Percentiles rank a stretch among this genome's conserved stretches.
Conservation (phyloP, 495 filamentous ascomycete species). For the Penicillium odoratum region DNA sequence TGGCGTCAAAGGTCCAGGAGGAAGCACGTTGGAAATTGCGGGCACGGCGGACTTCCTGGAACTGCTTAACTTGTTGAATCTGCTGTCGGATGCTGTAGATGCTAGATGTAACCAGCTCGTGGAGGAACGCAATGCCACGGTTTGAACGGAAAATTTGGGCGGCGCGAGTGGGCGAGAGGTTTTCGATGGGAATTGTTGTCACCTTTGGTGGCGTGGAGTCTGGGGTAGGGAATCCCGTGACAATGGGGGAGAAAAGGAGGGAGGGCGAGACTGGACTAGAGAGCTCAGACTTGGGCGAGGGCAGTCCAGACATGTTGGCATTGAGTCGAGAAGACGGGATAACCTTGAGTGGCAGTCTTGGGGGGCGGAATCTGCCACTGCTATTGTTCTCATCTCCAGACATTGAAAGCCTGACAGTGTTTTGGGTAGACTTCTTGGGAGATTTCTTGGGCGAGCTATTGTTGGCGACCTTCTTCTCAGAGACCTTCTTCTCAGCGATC, state of each 20-base stretch:
- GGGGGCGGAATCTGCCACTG: conserved; percentile 14
- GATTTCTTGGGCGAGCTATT: no score
- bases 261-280: background rate
- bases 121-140: conserved; percentile 24
- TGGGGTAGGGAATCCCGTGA: background rate
- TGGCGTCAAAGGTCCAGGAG: conserved; percentile 42
- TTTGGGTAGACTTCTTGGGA: no score
- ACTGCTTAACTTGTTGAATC: conserved; percentile 24
- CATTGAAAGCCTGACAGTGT: background rate
- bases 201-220: background rate
- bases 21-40: conserved; percentile 27
- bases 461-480: background rate
- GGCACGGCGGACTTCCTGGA: conserved; percentile 28
- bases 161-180: conserved; percentile 7
- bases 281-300: background rate
- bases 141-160: conserved; percentile 25
- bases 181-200: background rate
- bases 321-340: conserved; percentile 15
- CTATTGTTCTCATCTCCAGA: background rate
- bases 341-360: conserved; percentile 28
- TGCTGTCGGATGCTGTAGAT: conserved; percentile 24
- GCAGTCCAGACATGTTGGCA: background rate
- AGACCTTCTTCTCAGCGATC: background rate
- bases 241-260: background rate
- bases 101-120: conserved; percentile 26